phyloP scores from a whole-genome alignment of 2,329 filamentous ascomycete genomes.

The Aspergillus sp. region DNA sequence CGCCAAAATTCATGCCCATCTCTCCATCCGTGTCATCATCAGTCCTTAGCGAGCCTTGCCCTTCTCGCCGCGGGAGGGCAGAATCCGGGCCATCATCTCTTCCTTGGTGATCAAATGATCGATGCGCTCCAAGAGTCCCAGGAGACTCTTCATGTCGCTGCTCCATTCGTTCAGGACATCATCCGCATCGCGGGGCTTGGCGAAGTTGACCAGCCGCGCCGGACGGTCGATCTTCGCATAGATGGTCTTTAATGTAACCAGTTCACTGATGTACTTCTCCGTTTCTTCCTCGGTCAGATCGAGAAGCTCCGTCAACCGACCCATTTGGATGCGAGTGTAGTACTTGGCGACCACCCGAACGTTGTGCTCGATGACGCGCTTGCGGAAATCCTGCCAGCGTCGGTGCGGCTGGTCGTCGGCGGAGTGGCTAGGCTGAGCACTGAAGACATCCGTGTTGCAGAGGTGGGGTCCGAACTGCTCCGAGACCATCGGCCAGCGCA shows the following conservation, averaged over 20 bases:
- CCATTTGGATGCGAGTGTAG: slow-evolving; percentile 95
- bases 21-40: slow-evolving; percentile 7
- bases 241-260: slow-evolving; percentile 96
- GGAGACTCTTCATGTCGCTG: slow-evolving; percentile 91
- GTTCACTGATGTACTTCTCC: slow-evolving; percentile 96
- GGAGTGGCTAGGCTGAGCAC: slow-evolving; percentile 60
- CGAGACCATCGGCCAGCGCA: slow-evolving; percentile 95
- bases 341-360: slow-evolving; percentile 97
- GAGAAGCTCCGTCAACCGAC: slow-evolving; percentile 82
- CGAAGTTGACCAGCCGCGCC: slow-evolving; percentile 87
- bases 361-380: slow-evolving; percentile 99
- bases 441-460: slow-evolving; percentile 86
- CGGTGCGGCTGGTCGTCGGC: slow-evolving; percentile 77
- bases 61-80: slow-evolving; percentile 55
- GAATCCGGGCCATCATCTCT: slow-evolving; percentile 99
- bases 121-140: slow-evolving; percentile 83
- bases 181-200: slow-evolving; percentile 90
- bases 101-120: slow-evolving; percentile 99
- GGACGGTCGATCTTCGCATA: slow-evolving; percentile 97
- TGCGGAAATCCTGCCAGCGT: slow-evolving; percentile 91
- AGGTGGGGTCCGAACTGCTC: slow-evolving; percentile 87
- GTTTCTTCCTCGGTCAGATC: slow-evolving; percentile 94
- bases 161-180: slow-evolving; percentile 99
- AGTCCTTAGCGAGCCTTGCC: slow-evolving; percentile 35
- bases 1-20: slow-evolving; percentile 2